Percentiles rank a stretch among this genome's conserved stretches.
phyloP scores from a whole-genome alignment of 73 alveolate species.

The Paramecium tetraurelia region DNA sequence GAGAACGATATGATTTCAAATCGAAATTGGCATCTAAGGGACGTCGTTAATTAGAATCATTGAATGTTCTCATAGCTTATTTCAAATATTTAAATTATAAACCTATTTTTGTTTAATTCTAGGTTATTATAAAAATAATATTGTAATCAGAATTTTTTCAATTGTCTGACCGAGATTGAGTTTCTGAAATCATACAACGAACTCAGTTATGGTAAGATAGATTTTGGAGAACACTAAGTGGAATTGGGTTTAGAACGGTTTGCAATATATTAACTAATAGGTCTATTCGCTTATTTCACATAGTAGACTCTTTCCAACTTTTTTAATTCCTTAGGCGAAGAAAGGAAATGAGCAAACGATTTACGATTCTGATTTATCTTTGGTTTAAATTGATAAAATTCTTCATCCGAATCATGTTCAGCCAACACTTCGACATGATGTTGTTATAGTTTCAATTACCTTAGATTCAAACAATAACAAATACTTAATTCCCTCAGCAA shows the following conservation, averaged over 20 bases:
- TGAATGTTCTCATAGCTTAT: not conserved
- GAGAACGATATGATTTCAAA: conserved; percentile 7
- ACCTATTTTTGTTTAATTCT: not conserved
- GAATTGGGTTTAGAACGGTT: not conserved
- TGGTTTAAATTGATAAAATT: not conserved
- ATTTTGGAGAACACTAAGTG: not conserved
- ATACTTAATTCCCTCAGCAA: not conserved
- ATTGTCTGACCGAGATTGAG: not conserved
- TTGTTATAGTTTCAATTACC: not conserved
- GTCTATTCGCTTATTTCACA: not conserved
- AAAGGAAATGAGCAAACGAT: not conserved
- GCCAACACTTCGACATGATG: not conserved
- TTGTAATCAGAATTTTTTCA: not conserved
- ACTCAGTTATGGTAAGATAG: not conserved
- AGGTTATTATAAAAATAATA: not conserved
- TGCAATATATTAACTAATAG: conserved; percentile 7
- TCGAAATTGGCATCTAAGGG: conserved; percentile 36
- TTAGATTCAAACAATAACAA: not conserved
- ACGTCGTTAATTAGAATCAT: not conserved
- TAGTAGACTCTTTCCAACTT: not conserved
- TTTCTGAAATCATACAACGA: not conserved
- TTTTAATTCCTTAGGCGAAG: not conserved
- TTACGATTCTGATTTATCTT: not conserved
- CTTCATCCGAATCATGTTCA: conserved; percentile 30
- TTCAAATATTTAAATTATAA: not conserved